Evolutionary conservation across 306 rosid species (phyloP).

Genomic region (Nissolia schottii): DNA sequence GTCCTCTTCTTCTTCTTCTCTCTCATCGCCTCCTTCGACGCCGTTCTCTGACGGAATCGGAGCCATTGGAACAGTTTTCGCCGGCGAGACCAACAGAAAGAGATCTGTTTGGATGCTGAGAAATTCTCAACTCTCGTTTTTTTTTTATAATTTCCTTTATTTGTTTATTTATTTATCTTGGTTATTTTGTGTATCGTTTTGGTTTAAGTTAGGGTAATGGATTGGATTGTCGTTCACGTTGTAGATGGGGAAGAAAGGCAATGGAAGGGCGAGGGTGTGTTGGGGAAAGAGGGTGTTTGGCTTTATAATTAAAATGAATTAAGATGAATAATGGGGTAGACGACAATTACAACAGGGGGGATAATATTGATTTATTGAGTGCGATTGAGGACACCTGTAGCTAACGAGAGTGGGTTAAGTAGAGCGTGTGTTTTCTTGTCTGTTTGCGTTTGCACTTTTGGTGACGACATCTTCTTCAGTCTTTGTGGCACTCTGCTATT

Average conservation of each 20-base stretch:
- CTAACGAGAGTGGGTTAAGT: background rate
- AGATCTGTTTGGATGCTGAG: constrained; percentile 8
- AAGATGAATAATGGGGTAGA: background rate
- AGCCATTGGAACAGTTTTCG: constrained; percentile 43
- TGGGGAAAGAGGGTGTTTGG: background rate
- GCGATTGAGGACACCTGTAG: background rate
- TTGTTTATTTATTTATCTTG: no score
- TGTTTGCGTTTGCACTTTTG: background rate
- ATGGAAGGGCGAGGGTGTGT: background rate
- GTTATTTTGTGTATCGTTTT: background rate
- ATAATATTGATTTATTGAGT: background rate
- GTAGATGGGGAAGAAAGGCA: background rate
- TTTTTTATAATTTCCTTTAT: no score
- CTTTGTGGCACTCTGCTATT: background rate
- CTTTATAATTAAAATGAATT: background rate
- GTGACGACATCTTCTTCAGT: background rate
- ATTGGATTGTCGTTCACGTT: background rate
- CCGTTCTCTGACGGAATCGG: constrained; percentile 68
- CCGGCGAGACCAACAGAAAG: background rate
- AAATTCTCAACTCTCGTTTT: background rate
- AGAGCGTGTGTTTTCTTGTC: background rate
- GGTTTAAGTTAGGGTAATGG: background rate
- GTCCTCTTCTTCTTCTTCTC: constrained; percentile 63
- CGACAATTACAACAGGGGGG: background rate
- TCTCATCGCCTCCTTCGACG: constrained; percentile 82